Conservation (phyloP, 2,329 filamentous ascomycete genomes). For the Aspergillus spinulosporus region DNA sequence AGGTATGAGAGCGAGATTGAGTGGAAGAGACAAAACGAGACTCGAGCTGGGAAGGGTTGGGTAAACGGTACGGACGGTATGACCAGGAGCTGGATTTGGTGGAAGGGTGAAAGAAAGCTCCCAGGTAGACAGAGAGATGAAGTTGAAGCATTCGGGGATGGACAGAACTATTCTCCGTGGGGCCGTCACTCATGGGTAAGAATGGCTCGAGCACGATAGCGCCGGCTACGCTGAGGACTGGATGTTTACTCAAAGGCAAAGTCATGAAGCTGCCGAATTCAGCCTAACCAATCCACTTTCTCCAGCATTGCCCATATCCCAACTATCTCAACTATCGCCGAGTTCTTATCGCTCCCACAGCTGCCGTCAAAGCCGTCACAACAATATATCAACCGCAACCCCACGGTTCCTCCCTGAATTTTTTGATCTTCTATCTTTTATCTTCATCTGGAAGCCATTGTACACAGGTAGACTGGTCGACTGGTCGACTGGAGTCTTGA, state of each 20-base stretch:
- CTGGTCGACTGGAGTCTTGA: not conserved
- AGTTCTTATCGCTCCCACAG: not conserved
- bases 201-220: not conserved
- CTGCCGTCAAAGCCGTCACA: not conserved
- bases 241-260: not conserved
- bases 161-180: slow-evolving; percentile 19
- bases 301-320: not conserved
- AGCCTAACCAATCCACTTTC: not conserved
- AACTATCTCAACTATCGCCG: not conserved
- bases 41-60: not conserved
- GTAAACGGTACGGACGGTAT: not conserved
- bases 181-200: not conserved
- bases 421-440: not conserved
- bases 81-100: not conserved
- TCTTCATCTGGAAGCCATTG: not conserved
- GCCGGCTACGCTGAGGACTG: not conserved
- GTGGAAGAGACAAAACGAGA: not conserved
- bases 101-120: slow-evolving; percentile 1
- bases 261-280: not conserved
- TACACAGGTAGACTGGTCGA: too few relatives aligned
- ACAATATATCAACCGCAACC: not conserved
- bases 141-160: slow-evolving; percentile 15
- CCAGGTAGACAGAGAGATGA: slow-evolving; percentile 7
- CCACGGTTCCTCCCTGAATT: not conserved
- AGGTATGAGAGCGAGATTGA: slow-evolving; percentile 1